Evolutionary conservation across 768 basidiomycete genomes (phyloP).

Genomic region (Lactarius indigo): DNA sequence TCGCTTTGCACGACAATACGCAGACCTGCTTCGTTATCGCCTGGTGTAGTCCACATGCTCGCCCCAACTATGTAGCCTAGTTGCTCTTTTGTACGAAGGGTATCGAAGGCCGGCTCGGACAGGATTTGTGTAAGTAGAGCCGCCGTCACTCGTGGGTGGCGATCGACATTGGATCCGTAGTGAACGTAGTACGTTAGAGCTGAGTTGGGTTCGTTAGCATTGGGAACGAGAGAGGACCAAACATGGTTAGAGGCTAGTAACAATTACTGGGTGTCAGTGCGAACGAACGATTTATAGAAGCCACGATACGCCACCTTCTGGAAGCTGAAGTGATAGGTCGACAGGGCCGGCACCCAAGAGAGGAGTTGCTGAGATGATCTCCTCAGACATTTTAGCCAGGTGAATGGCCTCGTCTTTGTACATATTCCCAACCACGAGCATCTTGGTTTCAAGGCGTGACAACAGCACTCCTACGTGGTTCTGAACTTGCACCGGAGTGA

Average conservation of each 20-base stretch:
- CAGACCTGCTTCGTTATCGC: constrained; percentile 70
- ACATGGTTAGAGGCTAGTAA: constrained; percentile 63
- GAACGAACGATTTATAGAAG: not conserved
- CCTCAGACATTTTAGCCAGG: constrained; percentile 70
- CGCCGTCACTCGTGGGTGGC: constrained; percentile 59
- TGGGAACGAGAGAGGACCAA: constrained; percentile 65
- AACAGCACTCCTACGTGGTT: constrained; percentile 58
- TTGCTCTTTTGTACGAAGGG: constrained; percentile 91
- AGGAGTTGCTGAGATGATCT: constrained; percentile 52
- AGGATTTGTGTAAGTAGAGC: constrained; percentile 79
- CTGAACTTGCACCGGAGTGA: constrained; percentile 70
- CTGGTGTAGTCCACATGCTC: constrained; percentile 50
- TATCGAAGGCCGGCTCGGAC: constrained; percentile 88
- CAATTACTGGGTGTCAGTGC: constrained; percentile 2
- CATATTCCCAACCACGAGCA: constrained; percentile 82
- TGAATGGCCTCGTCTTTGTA: constrained; percentile 75
- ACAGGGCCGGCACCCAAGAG: constrained; percentile 52
- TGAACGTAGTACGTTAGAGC: constrained; percentile 83
- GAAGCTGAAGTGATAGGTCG: constrained; percentile 57
- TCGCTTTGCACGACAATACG: constrained; percentile 89
- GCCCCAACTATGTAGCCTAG: constrained; percentile 88
- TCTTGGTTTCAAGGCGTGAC: constrained; percentile 61
- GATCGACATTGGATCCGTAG: constrained; percentile 65
- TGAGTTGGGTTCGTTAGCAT: constrained; percentile 84
- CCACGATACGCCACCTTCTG: constrained; percentile 47